Conservation (phyloP, 176 grass and related monocot species). For the Triticum turgidum region DNA sequence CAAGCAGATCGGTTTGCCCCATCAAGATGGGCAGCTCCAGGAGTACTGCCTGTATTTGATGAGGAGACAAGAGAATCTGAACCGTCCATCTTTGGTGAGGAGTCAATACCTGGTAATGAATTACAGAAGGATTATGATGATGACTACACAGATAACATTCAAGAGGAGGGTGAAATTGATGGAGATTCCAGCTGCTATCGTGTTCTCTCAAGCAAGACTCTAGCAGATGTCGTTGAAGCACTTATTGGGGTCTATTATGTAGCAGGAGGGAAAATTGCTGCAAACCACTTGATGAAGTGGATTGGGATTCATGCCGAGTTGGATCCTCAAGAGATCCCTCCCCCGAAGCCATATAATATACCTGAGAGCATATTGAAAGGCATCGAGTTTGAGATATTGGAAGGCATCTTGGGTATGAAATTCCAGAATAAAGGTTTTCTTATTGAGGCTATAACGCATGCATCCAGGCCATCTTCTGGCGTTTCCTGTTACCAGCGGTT, state of each 20-base stretch:
- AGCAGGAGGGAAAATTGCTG: slow-evolving; percentile 81
- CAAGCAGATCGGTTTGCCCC: slow-evolving; percentile 98
- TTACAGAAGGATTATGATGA: slow-evolving; percentile 49
- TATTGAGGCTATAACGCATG: slow-evolving; percentile 94
- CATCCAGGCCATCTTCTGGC: slow-evolving; percentile 90
- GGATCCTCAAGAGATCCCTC: slow-evolving; percentile 68
- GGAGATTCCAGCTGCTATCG: slow-evolving; percentile 93
- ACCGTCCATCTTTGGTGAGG: slow-evolving; percentile 55
- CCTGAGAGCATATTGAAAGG: slow-evolving; percentile 81
- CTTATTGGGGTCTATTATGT: slow-evolving; percentile 98
- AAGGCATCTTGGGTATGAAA: slow-evolving; percentile 64
- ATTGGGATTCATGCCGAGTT: slow-evolving; percentile 90
- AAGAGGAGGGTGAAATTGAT: slow-evolving; percentile 94
- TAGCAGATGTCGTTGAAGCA: slow-evolving; percentile 98
- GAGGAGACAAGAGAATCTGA: slow-evolving; percentile 83
- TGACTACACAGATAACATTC: slow-evolving; percentile 61
- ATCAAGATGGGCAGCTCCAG: slow-evolving; percentile 96
- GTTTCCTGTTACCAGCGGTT: slow-evolving; percentile 97
- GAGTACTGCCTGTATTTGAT: slow-evolving; percentile 95
- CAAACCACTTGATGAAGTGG: slow-evolving; percentile 99
- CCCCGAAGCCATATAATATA: slow-evolving; percentile 75
- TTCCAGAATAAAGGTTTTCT: slow-evolving; percentile 82
- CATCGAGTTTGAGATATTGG: slow-evolving; percentile 81
- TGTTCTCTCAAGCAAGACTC: slow-evolving; percentile 95
- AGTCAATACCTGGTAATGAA: slow-evolving; percentile 37